Percentiles rank a stretch among this genome's conserved stretches.
Conservation (phyloP, 768 basidiomycete genomes). For the Pulveroboletus ravenelii region DNA sequence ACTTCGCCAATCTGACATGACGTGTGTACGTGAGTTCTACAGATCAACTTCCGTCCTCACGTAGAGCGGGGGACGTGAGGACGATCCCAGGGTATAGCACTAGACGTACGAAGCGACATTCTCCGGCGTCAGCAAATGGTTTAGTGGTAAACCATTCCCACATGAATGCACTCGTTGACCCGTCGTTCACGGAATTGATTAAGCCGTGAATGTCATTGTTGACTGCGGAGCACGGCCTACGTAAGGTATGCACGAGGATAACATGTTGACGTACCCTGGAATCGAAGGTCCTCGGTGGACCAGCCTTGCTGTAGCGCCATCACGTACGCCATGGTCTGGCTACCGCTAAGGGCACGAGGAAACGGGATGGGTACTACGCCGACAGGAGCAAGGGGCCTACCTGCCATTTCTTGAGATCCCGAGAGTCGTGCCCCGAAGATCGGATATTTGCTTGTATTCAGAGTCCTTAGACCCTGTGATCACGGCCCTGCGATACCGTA, state of each 20-base stretch:
- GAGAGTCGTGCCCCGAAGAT: conserved; percentile 75
- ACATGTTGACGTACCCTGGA: conserved; percentile 51
- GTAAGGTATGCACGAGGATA: not conserved
- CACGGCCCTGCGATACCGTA: conserved; percentile 64
- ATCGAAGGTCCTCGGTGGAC: conserved; percentile 59
- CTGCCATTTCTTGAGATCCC: conserved; percentile 90
- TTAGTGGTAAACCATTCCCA: conserved; percentile 94
- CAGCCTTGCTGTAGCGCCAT: conserved; percentile 89
- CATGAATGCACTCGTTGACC: conserved; percentile 86
- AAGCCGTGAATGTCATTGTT: conserved; percentile 80
- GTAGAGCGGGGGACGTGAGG: not conserved
- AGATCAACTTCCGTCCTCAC: not conserved
- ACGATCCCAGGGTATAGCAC: not conserved
- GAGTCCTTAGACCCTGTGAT: conserved; percentile 72
- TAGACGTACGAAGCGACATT: conserved; percentile 73
- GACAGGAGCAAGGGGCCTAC: conserved; percentile 29
- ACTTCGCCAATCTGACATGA: conserved; percentile 69
- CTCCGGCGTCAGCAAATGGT: conserved; percentile 73
- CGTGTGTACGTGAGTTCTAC: not conserved
- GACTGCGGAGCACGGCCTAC: conserved; percentile 37
- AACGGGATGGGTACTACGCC: not conserved
- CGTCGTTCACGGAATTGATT: conserved; percentile 83
- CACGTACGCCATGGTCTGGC: conserved; percentile 93
- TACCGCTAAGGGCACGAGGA: conserved; percentile 48
- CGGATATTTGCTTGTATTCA: conserved; percentile 60